A percentile compares a stretch with the other conserved stretches of the same genome.
Evolutionary conservation across 495 filamentous ascomycete genomes (phyloP).

Genomic region (Daldinia decipiens): DNA sequence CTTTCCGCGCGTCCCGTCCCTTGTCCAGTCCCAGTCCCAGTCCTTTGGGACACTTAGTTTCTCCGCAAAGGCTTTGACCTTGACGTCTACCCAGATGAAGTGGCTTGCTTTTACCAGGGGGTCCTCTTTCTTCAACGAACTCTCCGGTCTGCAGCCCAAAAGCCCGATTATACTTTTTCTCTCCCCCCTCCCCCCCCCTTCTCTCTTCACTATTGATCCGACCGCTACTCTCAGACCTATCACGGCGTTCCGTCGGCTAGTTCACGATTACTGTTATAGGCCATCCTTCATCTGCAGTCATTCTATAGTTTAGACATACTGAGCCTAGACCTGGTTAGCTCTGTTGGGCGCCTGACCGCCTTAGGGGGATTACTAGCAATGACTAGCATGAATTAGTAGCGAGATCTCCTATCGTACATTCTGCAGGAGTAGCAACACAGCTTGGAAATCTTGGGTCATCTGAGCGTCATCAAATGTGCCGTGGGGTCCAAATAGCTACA

Average conservation of each 20-base stretch:
- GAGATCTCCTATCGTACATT: constrained; percentile 46
- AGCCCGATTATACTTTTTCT: constrained; percentile 3
- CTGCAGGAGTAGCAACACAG: constrained; percentile 29
- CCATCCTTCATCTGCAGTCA: constrained; percentile 40
- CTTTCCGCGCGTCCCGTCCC: constrained; percentile 42
- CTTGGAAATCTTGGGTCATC: constrained; percentile 45
- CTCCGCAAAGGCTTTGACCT: constrained; percentile 28
- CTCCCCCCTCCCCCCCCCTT: too few relatives aligned
- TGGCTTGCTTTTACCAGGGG: constrained; percentile 4
- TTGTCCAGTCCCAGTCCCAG: constrained; percentile 17
- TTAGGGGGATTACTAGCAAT: constrained; percentile 23
- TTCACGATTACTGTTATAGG: constrained; percentile 30
- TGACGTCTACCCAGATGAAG: constrained; percentile 8
- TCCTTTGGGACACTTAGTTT: constrained; percentile 30
- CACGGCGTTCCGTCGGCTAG: constrained; percentile 34
- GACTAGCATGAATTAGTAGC: constrained; percentile 39
- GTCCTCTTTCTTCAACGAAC: constrained; percentile 8
- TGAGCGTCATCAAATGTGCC: constrained; percentile 44
- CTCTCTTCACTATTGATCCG: constrained; percentile 7
- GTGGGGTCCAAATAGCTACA: constrained; percentile 43
- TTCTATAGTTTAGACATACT: constrained; percentile 38
- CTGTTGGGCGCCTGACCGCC: constrained; percentile 40
- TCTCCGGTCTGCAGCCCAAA: constrained; percentile 8
- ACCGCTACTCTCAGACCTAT: constrained; percentile 36
- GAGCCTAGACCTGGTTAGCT: constrained; percentile 43